These are phyloP conservation scores for Plenodomus tracheiphilus DNA, from an alignment of 2,329 filamentous ascomycete species.

Conservation along the genomic window DNA sequence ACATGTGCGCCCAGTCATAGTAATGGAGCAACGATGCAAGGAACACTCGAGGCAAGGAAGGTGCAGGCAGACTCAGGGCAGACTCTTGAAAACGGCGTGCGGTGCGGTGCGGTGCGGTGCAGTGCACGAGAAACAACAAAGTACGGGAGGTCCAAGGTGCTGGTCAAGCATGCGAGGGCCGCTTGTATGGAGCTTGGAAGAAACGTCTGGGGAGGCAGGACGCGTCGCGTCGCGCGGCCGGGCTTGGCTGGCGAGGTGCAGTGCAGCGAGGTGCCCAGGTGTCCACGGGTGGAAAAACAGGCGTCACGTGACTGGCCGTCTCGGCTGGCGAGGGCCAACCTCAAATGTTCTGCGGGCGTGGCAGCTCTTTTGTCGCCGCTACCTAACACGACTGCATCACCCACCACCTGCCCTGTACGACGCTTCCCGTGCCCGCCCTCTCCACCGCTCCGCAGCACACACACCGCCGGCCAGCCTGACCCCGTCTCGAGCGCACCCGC, in stretches of 20 bases:
- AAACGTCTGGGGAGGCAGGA: too few relatives aligned
- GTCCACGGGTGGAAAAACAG: too few relatives aligned
- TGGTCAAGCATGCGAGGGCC: too few relatives aligned
- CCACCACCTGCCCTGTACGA: constrained; percentile 12
- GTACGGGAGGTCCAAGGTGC: background rate
- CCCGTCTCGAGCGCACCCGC: constrained; percentile 27
- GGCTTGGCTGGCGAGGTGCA: background rate
- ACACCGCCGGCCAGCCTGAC: constrained; percentile 25
- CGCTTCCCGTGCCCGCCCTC: constrained; percentile 10
- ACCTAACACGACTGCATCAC: constrained; percentile 15
- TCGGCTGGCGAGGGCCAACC: constrained; percentile 18
- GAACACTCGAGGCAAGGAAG: background rate
- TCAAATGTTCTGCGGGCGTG: constrained; percentile 17
- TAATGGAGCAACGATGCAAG: background rate
- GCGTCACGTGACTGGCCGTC: constrained; percentile 11
- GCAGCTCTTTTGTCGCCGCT: constrained; percentile 19
- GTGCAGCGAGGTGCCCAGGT: constrained; percentile 4
- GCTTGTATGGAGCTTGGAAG: too few relatives aligned
- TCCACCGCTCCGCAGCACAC: constrained; percentile 16
- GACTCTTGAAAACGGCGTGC: too few relatives aligned
- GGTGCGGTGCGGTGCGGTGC: too few relatives aligned
- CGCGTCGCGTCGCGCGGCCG: background rate
- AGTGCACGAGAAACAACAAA: background rate
- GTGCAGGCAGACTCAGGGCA: too few relatives aligned
- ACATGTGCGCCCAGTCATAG: too few relatives aligned